These are phyloP conservation scores for Mycena crocata DNA, from an alignment of 768 basidiomycete genomes.

Conservation along the genomic window DNA sequence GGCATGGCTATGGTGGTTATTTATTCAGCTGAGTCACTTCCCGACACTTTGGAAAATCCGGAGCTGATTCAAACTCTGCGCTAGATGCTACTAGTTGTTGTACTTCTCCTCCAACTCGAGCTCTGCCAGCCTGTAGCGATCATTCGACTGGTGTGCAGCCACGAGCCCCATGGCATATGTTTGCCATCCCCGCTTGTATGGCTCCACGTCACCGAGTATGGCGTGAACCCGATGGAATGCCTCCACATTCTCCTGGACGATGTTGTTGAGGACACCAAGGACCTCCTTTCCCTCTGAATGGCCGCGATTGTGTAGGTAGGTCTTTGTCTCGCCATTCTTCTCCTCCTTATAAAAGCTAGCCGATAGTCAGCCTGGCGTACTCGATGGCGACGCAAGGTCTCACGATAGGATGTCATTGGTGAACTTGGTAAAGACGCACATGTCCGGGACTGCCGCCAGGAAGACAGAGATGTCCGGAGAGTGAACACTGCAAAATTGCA, in stretches of 20 bases:
- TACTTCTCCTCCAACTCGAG: no score
- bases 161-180: no score
- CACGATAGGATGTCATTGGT: neutral
- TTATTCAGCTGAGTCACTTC: no score
- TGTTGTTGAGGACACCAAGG: neutral
- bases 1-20: no score
- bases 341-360: conserved; percentile 1
- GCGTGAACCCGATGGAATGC: neutral
- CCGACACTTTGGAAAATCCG: no score
- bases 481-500: neutral
- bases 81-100: no score
- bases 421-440: neutral
- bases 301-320: neutral
- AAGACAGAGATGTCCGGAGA: neutral
- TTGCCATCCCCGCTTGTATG: no score
- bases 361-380: neutral
- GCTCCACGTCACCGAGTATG: no score
- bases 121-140: no score
- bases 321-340: neutral
- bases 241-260: neutral
- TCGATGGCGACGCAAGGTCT: neutral
- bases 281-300: neutral
- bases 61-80: no score
- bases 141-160: no score
- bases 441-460: neutral